phyloP scores from a whole-genome alignment of 2,329 filamentous ascomycete species.

The Boeremia lycopersici region DNA sequence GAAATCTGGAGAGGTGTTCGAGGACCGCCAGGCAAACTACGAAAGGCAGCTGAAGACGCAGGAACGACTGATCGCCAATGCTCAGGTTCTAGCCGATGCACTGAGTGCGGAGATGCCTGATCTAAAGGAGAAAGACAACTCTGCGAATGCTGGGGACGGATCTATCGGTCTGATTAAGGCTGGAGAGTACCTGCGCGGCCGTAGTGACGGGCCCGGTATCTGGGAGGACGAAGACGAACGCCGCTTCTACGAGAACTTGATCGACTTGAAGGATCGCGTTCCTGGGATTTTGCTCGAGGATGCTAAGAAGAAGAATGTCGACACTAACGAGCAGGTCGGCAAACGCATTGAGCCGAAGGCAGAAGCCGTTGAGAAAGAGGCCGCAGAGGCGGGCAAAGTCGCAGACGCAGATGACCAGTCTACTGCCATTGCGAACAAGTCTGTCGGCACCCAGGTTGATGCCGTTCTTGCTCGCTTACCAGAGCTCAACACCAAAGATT shows the following conservation, averaged over 20 bases:
- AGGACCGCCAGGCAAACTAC: constrained; percentile 93
- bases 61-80: constrained; percentile 87
- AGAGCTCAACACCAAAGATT: constrained; percentile 88
- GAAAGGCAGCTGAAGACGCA: constrained; percentile 93
- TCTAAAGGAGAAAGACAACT: constrained; percentile 79
- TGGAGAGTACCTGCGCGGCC: constrained; percentile 87
- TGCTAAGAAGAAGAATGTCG: constrained; percentile 88
- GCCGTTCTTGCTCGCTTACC: constrained; percentile 85
- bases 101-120: constrained; percentile 93
- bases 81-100: constrained; percentile 87
- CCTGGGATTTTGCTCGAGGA: constrained; percentile 93
- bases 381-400: constrained; percentile 57
- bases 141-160: constrained; percentile 68
- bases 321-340: constrained; percentile 79
- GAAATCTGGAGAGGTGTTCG: constrained; percentile 97
- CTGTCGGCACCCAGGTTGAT: constrained; percentile 95
- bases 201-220: constrained; percentile 89
- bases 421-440: constrained; percentile 95
- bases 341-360: constrained; percentile 67
- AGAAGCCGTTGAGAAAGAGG: constrained; percentile 44
- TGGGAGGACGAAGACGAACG: constrained; percentile 99
- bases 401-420: constrained; percentile 78
- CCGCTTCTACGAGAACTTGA: constrained; percentile 95
- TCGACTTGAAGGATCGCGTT: constrained; percentile 94
- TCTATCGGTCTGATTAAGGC: constrained; percentile 93